Percentiles rank a stretch among this genome's conserved stretches.
Conservation (phyloP, 768 basidiomycete species). For the Termitomyces sp. region DNA sequence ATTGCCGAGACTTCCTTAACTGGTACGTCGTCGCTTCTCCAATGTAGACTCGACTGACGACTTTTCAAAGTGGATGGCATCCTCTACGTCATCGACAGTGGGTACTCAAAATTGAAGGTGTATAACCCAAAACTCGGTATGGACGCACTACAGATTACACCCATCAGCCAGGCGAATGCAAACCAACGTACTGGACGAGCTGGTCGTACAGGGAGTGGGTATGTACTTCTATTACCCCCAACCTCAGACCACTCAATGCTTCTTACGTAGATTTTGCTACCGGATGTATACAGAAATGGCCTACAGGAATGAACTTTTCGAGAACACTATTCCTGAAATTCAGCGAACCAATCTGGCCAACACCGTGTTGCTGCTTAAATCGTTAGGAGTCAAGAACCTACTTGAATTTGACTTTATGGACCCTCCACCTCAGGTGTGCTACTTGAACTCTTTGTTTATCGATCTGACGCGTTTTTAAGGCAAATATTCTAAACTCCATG, state of each 20-base stretch:
- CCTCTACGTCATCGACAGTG: conserved; percentile 93
- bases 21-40: conserved; percentile 38
- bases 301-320: conserved; percentile 91
- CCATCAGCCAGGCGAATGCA: conserved; percentile 98
- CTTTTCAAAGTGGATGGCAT: conserved; percentile 83
- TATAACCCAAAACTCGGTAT: conserved; percentile 99
- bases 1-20: conserved; percentile 98
- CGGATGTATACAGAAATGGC: conserved; percentile 98
- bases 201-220: conserved; percentile 95
- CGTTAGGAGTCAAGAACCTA: conserved; percentile 93
- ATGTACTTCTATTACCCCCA: not conserved
- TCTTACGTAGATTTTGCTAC: conserved; percentile 76
- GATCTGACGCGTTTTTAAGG: conserved; percentile 36
- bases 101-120: conserved; percentile 96
- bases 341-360: conserved; percentile 98
- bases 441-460: not conserved
- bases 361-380: conserved; percentile 91
- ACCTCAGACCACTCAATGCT: conserved; percentile 1
- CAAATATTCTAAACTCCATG: conserved; percentile 98
- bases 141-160: conserved; percentile 98
- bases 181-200: conserved; percentile 95
- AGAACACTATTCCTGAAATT: conserved; percentile 96
- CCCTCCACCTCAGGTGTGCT: conserved; percentile 90
- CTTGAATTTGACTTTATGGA: conserved; percentile 99
- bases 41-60: conserved; percentile 6